Conservation (phyloP, 768 basidiomycete genomes). For the Lentinula boryana region DNA sequence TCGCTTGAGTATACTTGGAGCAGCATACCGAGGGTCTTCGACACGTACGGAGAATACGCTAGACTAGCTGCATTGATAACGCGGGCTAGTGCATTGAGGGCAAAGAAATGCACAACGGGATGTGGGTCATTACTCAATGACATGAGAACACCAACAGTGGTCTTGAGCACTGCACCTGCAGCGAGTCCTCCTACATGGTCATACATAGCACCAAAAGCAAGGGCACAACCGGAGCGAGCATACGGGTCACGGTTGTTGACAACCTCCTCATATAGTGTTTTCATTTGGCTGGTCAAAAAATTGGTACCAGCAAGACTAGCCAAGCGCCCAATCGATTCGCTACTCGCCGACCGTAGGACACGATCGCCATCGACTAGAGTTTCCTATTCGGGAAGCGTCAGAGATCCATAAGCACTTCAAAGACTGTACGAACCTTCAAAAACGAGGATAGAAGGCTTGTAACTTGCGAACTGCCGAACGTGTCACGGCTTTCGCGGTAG, state of each 20-base stretch:
- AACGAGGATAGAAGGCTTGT: conserved; percentile 60
- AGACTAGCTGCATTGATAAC: conserved; percentile 92
- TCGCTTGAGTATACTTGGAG: conserved; percentile 87
- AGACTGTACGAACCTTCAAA: conserved; percentile 55
- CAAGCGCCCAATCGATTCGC: conserved; percentile 85
- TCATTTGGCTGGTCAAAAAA: conserved; percentile 83
- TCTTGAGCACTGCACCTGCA: conserved; percentile 90
- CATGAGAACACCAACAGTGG: conserved; percentile 91
- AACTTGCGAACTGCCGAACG: conserved; percentile 60
- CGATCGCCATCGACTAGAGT: conserved; percentile 77
- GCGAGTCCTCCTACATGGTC: conserved; percentile 90
- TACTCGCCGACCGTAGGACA: conserved; percentile 69
- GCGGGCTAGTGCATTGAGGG: conserved; percentile 74
- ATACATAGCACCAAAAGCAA: conserved; percentile 91
- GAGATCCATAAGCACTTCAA: neutral
- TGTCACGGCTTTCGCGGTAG: conserved; percentile 56
- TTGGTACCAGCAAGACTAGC: conserved; percentile 77
- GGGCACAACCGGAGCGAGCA: conserved; percentile 87
- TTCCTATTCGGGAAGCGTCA: conserved; percentile 39
- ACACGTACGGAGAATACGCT: conserved; percentile 84
- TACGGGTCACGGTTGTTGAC: conserved; percentile 92
- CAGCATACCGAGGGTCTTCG: conserved; percentile 84
- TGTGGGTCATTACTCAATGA: conserved; percentile 95
- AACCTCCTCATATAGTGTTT: conserved; percentile 87
- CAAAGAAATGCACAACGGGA: conserved; percentile 93